Evolutionary conservation across 1,284 basidiomycete genomes (phyloP).

Genomic region (Fomitiporia mediterranea): DNA sequence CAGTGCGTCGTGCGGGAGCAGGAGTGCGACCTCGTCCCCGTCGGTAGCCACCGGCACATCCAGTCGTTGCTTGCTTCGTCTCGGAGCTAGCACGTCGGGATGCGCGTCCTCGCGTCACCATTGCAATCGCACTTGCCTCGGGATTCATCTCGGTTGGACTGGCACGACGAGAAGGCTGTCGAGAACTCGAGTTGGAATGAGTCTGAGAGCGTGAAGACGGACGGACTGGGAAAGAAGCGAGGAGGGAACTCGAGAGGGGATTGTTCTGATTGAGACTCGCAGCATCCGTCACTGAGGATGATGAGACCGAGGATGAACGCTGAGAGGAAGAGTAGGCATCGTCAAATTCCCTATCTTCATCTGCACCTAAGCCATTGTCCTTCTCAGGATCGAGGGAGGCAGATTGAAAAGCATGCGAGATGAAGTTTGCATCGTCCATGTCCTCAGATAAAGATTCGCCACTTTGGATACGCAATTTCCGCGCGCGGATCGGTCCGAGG

Average conservation of each 20-base stretch:
- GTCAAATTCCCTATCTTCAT: slow-evolving; percentile 7
- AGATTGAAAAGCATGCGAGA: slow-evolving; percentile 17
- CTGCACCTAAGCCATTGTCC: slow-evolving; percentile 1
- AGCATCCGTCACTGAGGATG: slow-evolving; percentile 8
- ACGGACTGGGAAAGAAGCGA: slow-evolving; percentile 11
- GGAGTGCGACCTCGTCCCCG: slow-evolving; percentile 17
- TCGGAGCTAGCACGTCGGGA: slow-evolving; percentile 2
- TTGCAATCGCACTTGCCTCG: slow-evolving; percentile 8
- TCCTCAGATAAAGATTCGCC: slow-evolving; percentile 10
- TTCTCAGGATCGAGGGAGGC: slow-evolving; percentile 15
- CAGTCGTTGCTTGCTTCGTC: background rate
- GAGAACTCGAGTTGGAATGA: slow-evolving; percentile 11
- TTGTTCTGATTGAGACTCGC: slow-evolving; percentile 8
- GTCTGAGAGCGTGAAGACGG: slow-evolving; percentile 11
- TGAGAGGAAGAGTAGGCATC: slow-evolving; percentile 13
- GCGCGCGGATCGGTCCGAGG: slow-evolving; percentile 11
- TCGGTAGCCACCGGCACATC: slow-evolving; percentile 11
- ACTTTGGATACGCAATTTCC: slow-evolving; percentile 14
- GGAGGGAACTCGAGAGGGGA: slow-evolving; percentile 2
- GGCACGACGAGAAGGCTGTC: slow-evolving; percentile 3
- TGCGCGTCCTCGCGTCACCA: slow-evolving; percentile 14
- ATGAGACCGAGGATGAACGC: slow-evolving; percentile 15
- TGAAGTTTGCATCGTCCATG: slow-evolving; percentile 13
- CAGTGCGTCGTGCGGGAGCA: background rate
- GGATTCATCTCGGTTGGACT: background rate